Evolutionary conservation across 2,329 filamentous ascomycete genomes (phyloP).

Genomic region (Lecanicillium sp.): DNA sequence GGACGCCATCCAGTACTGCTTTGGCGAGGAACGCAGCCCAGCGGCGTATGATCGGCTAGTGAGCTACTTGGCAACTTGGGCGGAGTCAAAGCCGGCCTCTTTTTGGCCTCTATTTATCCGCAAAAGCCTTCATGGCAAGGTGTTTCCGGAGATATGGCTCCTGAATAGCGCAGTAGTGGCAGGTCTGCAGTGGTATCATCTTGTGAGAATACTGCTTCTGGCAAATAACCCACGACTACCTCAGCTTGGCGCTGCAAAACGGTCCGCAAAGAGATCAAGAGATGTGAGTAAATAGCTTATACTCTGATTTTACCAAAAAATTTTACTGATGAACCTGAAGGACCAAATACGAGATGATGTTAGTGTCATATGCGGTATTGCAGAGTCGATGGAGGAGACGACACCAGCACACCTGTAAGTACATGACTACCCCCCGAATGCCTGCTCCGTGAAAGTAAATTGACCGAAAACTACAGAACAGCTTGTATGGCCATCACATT

Average conservation of each 20-base stretch:
- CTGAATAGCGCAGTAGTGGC: conserved; percentile 16
- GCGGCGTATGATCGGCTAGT: conserved; percentile 13
- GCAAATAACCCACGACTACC: conserved; percentile 17
- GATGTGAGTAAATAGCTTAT: conserved; percentile 2
- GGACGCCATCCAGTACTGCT: conserved; percentile 18
- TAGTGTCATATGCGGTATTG: conserved; percentile 18
- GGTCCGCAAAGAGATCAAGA: neutral
- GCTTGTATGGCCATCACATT: conserved; percentile 18
- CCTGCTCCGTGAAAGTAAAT: too few species aligned
- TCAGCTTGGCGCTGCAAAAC: conserved; percentile 13
- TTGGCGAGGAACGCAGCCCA: conserved; percentile 12
- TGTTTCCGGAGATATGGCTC: conserved; percentile 17
- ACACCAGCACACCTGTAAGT: conserved; percentile 17
- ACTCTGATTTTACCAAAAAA: too few species aligned
- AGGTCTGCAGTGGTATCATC: conserved; percentile 19
- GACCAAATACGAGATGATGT: conserved; percentile 15
- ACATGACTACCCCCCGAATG: too few species aligned
- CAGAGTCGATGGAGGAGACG: conserved; percentile 12
- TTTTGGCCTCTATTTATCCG: conserved; percentile 16
- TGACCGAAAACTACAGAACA: conserved; percentile 4
- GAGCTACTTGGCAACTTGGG: conserved; percentile 15
- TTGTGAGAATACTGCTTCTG: conserved; percentile 17
- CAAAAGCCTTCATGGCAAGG: neutral
- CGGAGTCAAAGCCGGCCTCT: conserved; percentile 14
- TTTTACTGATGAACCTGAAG: conserved; percentile 10